A percentile compares a stretch with the other conserved stretches of the same genome.
These are phyloP conservation scores for Didymella arachidicola DNA, from an alignment of 2,329 filamentous ascomycete genomes.

Conservation along the genomic window DNA sequence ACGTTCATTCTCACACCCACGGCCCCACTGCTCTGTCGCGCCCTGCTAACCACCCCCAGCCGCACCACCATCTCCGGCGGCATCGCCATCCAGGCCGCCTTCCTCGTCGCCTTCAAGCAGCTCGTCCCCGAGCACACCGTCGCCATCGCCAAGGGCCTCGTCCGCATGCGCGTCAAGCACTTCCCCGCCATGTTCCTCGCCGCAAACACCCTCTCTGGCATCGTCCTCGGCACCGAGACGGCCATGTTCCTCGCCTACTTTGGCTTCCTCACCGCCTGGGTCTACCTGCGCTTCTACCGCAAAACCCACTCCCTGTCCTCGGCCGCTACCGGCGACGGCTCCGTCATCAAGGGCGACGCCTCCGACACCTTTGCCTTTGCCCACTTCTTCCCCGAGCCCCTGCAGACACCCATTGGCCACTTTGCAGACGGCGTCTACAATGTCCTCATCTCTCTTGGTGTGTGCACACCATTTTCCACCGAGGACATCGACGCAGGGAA, in stretches of 20 bases:
- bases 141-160: conserved; percentile 84
- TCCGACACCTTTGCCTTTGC: conserved; percentile 96
- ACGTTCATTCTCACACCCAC: conserved; percentile 47
- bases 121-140: conserved; percentile 97
- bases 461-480: conserved; percentile 86
- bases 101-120: conserved; percentile 97
- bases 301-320: conserved; percentile 65
- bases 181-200: conserved; percentile 79
- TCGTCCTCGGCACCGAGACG: conserved; percentile 73
- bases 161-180: conserved; percentile 87
- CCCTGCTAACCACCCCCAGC: conserved; percentile 32
- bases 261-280: conserved; percentile 89
- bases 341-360: conserved; percentile 80
- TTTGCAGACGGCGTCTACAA: conserved; percentile 79
- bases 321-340: conserved; percentile 60
- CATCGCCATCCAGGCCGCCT: conserved; percentile 87
- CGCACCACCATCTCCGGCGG: conserved; percentile 89
- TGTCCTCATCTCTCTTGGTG: conserved; percentile 73
- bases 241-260: conserved; percentile 80
- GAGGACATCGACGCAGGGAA: conserved; percentile 79
- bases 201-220: conserved; percentile 72
- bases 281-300: conserved; percentile 96
- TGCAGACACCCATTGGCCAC: conserved; percentile 78
- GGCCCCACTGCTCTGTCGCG: no score
- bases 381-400: conserved; percentile 88